These are phyloP conservation scores for Sporothrix dimorphospora DNA, from an alignment of 2,329 filamentous ascomycete species.

Conservation along the genomic window DNA sequence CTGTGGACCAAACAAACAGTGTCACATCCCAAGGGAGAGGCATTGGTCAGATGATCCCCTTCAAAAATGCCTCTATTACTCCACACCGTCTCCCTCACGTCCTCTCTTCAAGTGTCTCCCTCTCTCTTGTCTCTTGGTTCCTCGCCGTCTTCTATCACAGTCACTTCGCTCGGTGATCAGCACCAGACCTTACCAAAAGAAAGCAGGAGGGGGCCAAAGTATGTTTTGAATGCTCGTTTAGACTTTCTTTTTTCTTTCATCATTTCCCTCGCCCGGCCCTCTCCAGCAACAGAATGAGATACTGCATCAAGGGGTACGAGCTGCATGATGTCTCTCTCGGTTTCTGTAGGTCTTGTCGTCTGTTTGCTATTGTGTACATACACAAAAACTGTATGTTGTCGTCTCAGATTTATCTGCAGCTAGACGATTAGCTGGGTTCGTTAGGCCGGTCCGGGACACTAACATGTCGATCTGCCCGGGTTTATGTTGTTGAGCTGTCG, in stretches of 20 bases:
- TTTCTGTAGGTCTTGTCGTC: neutral
- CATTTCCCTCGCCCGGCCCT: neutral
- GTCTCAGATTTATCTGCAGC: neutral
- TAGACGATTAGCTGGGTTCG: neutral
- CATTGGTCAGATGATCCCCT: neutral
- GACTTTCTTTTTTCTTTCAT: neutral
- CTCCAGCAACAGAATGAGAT: neutral
- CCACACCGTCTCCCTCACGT: neutral
- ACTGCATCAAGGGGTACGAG: neutral
- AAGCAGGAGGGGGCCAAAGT: neutral
- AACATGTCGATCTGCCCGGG: neutral
- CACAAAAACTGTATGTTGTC: neutral
- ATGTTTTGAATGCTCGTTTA: neutral
- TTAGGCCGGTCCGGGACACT: neutral
- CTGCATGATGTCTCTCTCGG: neutral
- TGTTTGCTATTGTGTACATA: neutral
- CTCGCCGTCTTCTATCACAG: neutral
- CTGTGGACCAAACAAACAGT: neutral
- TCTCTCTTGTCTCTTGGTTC: neutral
- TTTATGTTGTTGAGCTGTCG: neutral
- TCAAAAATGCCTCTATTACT: slow-evolving; percentile 11
- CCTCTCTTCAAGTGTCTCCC: neutral
- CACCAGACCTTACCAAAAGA: neutral
- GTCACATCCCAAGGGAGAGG: neutral
- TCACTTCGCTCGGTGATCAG: slow-evolving; percentile 5